Evolutionary conservation across 768 basidiomycete genomes (phyloP).

Genomic region (Pisolithus tinctorius): DNA sequence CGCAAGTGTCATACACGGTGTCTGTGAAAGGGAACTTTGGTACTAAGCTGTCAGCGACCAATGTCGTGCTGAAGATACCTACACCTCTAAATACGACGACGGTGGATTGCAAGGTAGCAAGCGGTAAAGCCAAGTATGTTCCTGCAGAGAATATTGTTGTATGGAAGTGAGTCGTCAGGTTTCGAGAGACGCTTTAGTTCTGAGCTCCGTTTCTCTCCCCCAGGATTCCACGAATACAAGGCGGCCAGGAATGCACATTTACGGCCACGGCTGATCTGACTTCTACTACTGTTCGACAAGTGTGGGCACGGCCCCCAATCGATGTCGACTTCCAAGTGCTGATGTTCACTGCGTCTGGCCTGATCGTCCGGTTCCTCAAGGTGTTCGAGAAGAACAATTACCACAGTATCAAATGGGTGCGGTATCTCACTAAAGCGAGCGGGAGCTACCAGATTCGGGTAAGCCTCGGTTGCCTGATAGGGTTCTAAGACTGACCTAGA

Average conservation of each 20-base stretch:
- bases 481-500: not conserved
- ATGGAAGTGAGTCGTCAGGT: conserved; percentile 77
- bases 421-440: conserved; percentile 90
- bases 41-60: conserved; percentile 88
- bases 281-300: conserved; percentile 84
- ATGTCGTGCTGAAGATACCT: conserved; percentile 88
- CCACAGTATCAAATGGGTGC: conserved; percentile 92
- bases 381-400: conserved; percentile 97
- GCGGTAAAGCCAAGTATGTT: conserved; percentile 95
- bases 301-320: conserved; percentile 97
- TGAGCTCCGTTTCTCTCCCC: conserved; percentile 1
- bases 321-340: conserved; percentile 98
- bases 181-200: conserved; percentile 1
- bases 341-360: conserved; percentile 96
- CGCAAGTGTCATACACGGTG: conserved; percentile 85
- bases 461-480: conserved; percentile 27
- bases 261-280: conserved; percentile 78
- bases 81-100: conserved; percentile 92
- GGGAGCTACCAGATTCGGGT: conserved; percentile 93
- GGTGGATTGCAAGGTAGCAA: conserved; percentile 86
- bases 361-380: conserved; percentile 95
- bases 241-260: conserved; percentile 85
- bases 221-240: conserved; percentile 89
- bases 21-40: conserved; percentile 86
- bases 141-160: conserved; percentile 94